Base-by-base conservation (phyloP, 2,329 filamentous ascomycete species). In the Paraphoma sp. region DNA sequence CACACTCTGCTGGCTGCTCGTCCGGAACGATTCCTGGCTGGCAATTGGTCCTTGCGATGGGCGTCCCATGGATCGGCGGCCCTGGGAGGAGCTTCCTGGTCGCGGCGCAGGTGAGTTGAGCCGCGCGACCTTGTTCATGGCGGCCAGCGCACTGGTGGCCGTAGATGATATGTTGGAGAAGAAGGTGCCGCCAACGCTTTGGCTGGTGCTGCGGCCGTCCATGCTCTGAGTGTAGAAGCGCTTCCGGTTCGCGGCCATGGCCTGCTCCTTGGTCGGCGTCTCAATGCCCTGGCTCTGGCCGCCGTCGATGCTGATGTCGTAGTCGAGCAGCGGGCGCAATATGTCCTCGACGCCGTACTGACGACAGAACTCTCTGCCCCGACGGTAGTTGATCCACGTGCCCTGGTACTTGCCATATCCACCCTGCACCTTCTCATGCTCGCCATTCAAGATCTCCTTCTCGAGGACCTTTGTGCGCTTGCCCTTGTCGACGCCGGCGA, bases 341-440 rank as follows among this genome's bases (percentile, higher is more conserved):
- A 92, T 69, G 62, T 94, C 91, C 74, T 94, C 90, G 31, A 95
- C 91, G 54, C 86, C 85, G 68, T 89, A 89, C 71, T 88, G 85
- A 42, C 90, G 88, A 77, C 95, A 98, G 68, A 99, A 94, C 72
- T 97, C 92, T 45, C 96, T 85, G 1, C 94, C 95, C 59, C 94
- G 88, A 48, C 94, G 90, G 72, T 96, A 98, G 71, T 90, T 92
- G 72, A 99, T 96, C 95, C 95, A 99, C 2, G 95, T 99, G 53
- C 95, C 95, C 81, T 99, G 95, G 72, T 99, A 99, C 81, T 98
- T 98, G 63, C 95, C 95, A 72, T 99, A 99, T 5, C 95, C 95
- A 33, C 95, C 95, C 76, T 99, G 95, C 2, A 99, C 94, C 78
- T 99, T 99, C 77, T 99, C 95, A 77, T 99, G 94, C 73, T 97